Evolutionary conservation across 2,329 filamentous ascomycete genomes (phyloP), one percentile per base, ranked within the genome.

Genomic region (Botrytis deweyae): DNA sequence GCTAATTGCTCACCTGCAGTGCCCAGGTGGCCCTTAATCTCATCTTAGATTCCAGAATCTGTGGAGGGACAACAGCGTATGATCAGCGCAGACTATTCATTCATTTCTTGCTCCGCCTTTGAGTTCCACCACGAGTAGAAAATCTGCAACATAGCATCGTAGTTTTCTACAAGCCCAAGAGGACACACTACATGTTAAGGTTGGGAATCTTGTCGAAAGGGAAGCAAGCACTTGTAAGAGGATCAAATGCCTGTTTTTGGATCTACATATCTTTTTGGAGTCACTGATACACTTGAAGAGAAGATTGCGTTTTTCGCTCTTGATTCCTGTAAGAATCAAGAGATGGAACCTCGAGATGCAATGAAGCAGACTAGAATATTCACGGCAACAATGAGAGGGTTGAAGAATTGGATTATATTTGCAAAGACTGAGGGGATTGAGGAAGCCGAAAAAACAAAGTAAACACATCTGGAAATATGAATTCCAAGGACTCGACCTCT

Each of bases 221-320:
- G n/a, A 18, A 58, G 52, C 1, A 58, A 58, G n/a, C 14, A 33
- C 6, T 18, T 58, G 14, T 58, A 9, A 29, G 52, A 9, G 52
- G 1, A 29, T 29, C n/a, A n/a, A 4, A 16, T 29, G 5, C 3
- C 4, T 12, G 25, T n/a, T 29, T 29, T 29, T 9, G 2, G 0
- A 55, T 55, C 25, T 29, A 16, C 3, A 3, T 4, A 12, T 7
- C 16, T 18, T 55, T 8, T 29, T 18, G 12, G 14, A 18, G 6
- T 29, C 6, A 58, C 14, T 18, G 4, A 18, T 18, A 18, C 2
- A 58, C 1, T 18, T 3, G n/a, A 0, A n/a, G 25, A 29, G 52
- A 18, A 4, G 3, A 5, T 3, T 55, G 8, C n/a, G 6, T 6
- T 55, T 29, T 18, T 2, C 5, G 1, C 52, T 58, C 3, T 1